Percentiles rank a stretch among this genome's conserved stretches.
Conservation (phyloP, 768 basidiomycete genomes). For the Tulasnella sp. region DNA sequence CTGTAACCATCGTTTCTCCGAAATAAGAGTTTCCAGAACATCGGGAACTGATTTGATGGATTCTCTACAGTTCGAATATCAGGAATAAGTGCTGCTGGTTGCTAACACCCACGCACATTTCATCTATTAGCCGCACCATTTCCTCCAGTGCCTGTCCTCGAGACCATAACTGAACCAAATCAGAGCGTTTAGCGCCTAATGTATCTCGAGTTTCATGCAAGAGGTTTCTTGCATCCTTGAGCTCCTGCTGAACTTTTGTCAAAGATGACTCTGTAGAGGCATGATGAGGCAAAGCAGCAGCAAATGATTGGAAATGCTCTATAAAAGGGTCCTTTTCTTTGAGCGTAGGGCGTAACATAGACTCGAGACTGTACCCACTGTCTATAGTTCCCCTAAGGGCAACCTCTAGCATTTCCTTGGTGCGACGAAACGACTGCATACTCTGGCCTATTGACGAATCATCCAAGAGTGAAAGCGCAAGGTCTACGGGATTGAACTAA, state of each 20-base stretch:
- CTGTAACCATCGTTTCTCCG: slow-evolving; percentile 84
- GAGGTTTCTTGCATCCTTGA: slow-evolving; percentile 51
- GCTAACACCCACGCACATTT: slow-evolving; percentile 50
- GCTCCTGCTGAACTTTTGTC: slow-evolving; percentile 56
- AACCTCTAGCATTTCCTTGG: slow-evolving; percentile 62
- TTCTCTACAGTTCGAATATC: slow-evolving; percentile 43
- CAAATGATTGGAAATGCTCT: slow-evolving; percentile 91
- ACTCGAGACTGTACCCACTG: slow-evolving; percentile 37
- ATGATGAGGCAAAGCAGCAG: slow-evolving; percentile 86
- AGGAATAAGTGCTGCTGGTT: slow-evolving; percentile 15
- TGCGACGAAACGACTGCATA: slow-evolving; percentile 60
- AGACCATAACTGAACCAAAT: slow-evolving; percentile 80
- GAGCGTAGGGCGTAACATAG: neutral
- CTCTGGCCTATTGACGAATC: slow-evolving; percentile 58
- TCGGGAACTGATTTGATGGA: slow-evolving; percentile 84
- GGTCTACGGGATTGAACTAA: slow-evolving; percentile 87
- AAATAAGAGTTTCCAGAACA: slow-evolving; percentile 81
- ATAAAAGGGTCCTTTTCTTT: slow-evolving; percentile 18
- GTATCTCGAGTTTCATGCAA: slow-evolving; percentile 71
- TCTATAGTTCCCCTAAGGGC: slow-evolving; percentile 82
- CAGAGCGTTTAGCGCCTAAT: slow-evolving; percentile 68
- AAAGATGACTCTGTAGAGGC: slow-evolving; percentile 63
- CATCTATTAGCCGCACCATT: slow-evolving; percentile 87
- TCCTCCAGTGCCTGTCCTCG: slow-evolving; percentile 86
- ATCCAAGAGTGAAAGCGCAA: slow-evolving; percentile 82